phyloP scores from a whole-genome alignment of 306 rosid genomes.

The Vigna trinervia region DNA sequence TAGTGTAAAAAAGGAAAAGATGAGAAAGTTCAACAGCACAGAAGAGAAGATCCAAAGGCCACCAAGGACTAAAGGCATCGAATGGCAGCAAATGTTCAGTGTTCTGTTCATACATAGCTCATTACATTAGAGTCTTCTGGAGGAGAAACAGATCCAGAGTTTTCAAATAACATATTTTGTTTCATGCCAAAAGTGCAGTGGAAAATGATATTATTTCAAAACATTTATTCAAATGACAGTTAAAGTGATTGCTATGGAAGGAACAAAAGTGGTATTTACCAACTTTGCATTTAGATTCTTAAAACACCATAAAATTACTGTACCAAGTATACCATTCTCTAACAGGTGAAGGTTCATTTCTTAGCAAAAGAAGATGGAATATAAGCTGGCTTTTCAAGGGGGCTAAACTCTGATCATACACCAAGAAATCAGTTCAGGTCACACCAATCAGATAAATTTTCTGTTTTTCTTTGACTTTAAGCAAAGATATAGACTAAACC shows the following conservation, averaged over 20 bases:
- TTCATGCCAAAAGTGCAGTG: conserved; percentile 9
- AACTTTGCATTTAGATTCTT: conserved; percentile 8
- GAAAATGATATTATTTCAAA: conserved; percentile 33
- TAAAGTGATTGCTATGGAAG: conserved; percentile 22
- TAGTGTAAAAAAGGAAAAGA: neutral
- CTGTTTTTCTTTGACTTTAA: conserved; percentile 13
- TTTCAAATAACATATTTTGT: neutral
- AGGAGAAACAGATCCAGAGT: neutral
- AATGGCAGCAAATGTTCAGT: neutral
- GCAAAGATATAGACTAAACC: conserved; percentile 26
- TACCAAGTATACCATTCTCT: conserved; percentile 8
- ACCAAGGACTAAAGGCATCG: conserved; percentile 20
- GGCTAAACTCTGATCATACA: neutral
- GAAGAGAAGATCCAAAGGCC: conserved; percentile 18
- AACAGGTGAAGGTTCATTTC: conserved; percentile 21
- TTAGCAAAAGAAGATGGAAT: neutral
- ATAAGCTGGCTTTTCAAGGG: conserved; percentile 9
- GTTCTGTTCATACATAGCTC: neutral
- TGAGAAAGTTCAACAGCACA: neutral
- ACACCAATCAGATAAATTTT: conserved; percentile 2
- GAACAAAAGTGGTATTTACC: conserved; percentile 10
- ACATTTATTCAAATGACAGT: neutral
- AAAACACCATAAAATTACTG: neutral
- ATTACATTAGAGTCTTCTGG: neutral
- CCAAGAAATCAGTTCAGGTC: conserved; percentile 13